Conservation (phyloP, 495 filamentous ascomycete genomes). For the Xylaria venustula region DNA sequence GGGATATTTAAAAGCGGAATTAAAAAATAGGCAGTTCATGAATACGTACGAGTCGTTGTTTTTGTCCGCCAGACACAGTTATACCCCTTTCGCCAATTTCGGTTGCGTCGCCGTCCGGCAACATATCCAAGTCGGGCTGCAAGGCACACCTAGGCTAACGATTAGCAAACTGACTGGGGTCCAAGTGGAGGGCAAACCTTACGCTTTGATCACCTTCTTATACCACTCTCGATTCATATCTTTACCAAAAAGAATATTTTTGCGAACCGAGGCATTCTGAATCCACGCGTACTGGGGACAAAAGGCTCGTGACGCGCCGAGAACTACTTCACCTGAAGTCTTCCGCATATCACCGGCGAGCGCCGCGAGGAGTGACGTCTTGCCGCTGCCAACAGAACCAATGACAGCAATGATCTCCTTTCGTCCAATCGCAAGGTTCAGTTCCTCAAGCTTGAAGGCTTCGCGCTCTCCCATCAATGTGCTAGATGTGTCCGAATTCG, state of each 20-base stretch:
- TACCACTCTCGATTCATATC: conserved; percentile 68
- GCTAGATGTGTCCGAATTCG: conserved; percentile 48
- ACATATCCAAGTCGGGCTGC: conserved; percentile 70
- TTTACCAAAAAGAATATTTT: conserved; percentile 91
- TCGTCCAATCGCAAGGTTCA: conserved; percentile 71
- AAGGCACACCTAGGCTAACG: conserved; percentile 60
- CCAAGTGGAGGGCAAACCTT: conserved; percentile 18
- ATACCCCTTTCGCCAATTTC: conserved; percentile 81
- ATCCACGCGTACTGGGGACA: conserved; percentile 99
- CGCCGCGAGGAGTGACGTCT: conserved; percentile 86
- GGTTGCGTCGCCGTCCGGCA: conserved; percentile 69
- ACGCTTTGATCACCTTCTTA: conserved; percentile 52
- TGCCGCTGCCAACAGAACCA: conserved; percentile 87
- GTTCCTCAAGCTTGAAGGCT: conserved; percentile 76
- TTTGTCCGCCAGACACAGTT: conserved; percentile 80
- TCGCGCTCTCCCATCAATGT: conserved; percentile 57
- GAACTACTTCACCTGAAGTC: conserved; percentile 66
- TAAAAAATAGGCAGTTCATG: background rate
- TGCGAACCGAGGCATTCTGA: conserved; percentile 79
- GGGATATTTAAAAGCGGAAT: background rate
- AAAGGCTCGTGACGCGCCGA: conserved; percentile 79
- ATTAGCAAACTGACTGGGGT: conserved; percentile 1
- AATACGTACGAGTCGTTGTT: conserved; percentile 58
- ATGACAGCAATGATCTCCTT: conserved; percentile 90
- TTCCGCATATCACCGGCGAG: conserved; percentile 92